phyloP scores from a whole-genome alignment of 768 basidiomycete genomes.

The Cystofilobasidium capitatum region DNA sequence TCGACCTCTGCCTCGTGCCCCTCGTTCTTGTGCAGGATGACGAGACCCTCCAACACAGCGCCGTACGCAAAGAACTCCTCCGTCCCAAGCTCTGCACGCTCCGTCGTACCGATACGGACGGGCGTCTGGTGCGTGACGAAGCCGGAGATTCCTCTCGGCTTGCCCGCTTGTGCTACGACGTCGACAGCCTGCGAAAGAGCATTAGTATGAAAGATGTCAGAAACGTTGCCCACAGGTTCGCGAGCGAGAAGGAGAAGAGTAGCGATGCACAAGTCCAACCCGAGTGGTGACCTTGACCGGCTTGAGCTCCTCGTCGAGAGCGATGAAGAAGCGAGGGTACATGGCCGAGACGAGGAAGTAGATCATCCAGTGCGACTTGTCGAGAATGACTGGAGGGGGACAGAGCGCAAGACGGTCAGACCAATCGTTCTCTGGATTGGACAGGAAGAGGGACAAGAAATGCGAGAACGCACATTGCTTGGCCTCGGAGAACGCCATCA shows the following conservation, averaged over 20 bases:
- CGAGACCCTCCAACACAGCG: constrained; percentile 83
- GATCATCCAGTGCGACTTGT: constrained; percentile 97
- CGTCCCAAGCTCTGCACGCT: constrained; percentile 89
- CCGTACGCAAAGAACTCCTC: constrained; percentile 91
- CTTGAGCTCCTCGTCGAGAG: constrained; percentile 82
- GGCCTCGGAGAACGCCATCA: constrained; percentile 87
- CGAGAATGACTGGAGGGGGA: constrained; percentile 61
- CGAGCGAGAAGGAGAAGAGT: background rate
- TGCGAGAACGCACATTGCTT: constrained; percentile 49
- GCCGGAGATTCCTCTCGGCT: constrained; percentile 74
- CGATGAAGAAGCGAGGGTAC: constrained; percentile 98
- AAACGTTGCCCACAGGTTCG: background rate
- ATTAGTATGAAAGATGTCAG: constrained; percentile 13
- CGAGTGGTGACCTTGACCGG: constrained; percentile 81
- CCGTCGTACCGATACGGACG: constrained; percentile 85
- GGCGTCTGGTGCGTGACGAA: constrained; percentile 99
- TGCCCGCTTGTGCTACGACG: constrained; percentile 94
- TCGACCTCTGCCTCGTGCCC: constrained; percentile 39
- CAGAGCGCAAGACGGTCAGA: background rate
- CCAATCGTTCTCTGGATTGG: background rate
- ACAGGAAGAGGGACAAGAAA: background rate
- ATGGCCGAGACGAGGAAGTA: constrained; percentile 92
- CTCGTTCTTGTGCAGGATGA: constrained; percentile 83
- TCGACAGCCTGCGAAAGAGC: constrained; percentile 64
- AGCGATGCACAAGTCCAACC: constrained; percentile 64